Base-by-base conservation (phyloP, 2,329 filamentous ascomycete genomes). In the Stagonosporopsis cucurbitacearum region DNA sequence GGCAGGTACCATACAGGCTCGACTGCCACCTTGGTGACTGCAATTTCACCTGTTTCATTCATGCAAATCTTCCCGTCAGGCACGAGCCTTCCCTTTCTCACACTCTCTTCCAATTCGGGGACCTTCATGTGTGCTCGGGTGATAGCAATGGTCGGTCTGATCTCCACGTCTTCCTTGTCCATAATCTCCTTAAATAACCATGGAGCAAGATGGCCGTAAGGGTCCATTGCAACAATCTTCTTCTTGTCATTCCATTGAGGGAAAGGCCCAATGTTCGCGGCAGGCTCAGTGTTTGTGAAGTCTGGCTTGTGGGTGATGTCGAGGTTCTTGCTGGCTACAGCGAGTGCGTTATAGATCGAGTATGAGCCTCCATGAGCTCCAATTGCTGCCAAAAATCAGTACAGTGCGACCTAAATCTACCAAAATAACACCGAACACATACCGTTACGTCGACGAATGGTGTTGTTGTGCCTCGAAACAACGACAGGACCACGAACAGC, bases 221-320 rank as follows among this genome's bases (percentile, higher is more conserved):
- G 94, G 72, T 98, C 95, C 92, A 99, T 96, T 17, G 94, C 91
- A 13, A 98, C 94, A 60, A 99, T 98, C 81, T 97, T 98, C 76
- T 91, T 92, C 69, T 85, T 86, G 72, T 96, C 91, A 23, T 84
- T 85, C 94, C 94, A 99, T 77, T 95, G 87, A 7, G 91, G 88
- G 67, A 96, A 96, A 7, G 91, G 92, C 0, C 92, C 92, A 71
- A 98, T 91, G 49, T 88, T 86, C 20, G 87, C 91, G n/a, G 93
- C 92, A 12, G 95, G 95, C 75, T 98, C 91, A 9, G 92, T 96
- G 75, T 98, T 91, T 59, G 88, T 88, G 74, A 89, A 88, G 72
- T 90, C 87, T 11, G 88, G 86, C 68, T 84, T 89, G 77, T 97
- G 93, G 65, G 96, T 88, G 36, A 86, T 83, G 59, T 91, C 86